phyloP scores from a whole-genome alignment of 2,329 filamentous ascomycete species.

The Venturia oleaginea region DNA sequence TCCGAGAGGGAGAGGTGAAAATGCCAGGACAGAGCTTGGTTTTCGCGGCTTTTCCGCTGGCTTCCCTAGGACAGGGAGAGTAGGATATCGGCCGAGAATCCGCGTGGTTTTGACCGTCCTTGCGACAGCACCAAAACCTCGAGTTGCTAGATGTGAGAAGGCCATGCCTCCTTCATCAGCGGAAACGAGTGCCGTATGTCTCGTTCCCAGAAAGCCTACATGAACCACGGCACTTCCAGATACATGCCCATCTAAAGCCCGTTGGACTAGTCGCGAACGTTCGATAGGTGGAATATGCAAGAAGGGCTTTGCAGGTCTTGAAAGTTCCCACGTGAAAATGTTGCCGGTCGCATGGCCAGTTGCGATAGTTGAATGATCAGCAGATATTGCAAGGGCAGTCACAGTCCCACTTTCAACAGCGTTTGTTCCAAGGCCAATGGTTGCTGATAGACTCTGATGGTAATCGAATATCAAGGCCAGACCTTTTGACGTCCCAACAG shows the following conservation, averaged over 20 bases:
- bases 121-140: conserved; percentile 78
- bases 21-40: conserved; percentile 89
- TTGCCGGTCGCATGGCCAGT: conserved; percentile 81
- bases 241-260: conserved; percentile 73
- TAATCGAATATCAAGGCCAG: conserved; percentile 96
- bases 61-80: conserved; percentile 44
- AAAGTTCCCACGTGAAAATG: conserved; percentile 96
- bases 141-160: conserved; percentile 89
- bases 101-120: conserved; percentile 81
- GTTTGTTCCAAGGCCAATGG: conserved; percentile 89
- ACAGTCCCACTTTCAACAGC: conserved; percentile 85
- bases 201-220: conserved; percentile 86
- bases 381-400: conserved; percentile 80
- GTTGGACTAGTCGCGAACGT: conserved; percentile 51
- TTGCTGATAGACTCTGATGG: conserved; percentile 86
- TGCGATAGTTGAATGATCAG: conserved; percentile 86
- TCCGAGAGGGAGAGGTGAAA: conserved; percentile 82
- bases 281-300: conserved; percentile 75
- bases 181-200: conserved; percentile 89
- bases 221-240: conserved; percentile 72
- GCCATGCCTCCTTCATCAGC: conserved; percentile 95
- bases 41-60: conserved; percentile 61
- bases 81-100: conserved; percentile 84
- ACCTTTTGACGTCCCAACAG: conserved; percentile 87
- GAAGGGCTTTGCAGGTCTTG: conserved; percentile 74